A percentile compares a stretch with the other conserved stretches of the same genome.
phyloP scores from a whole-genome alignment of 257 asterid species.

The Catharanthus roseus region DNA sequence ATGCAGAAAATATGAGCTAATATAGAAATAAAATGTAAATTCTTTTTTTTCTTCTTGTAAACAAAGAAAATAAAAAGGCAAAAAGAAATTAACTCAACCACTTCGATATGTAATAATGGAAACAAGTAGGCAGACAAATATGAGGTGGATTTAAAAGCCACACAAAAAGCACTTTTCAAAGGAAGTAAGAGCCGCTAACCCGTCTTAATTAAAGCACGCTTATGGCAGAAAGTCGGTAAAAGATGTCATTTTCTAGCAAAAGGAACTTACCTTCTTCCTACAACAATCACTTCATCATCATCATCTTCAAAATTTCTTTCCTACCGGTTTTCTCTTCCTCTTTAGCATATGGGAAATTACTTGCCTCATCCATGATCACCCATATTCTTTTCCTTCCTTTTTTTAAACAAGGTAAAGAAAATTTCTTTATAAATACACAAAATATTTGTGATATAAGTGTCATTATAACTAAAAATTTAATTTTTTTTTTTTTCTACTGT shows the following conservation, averaged over 20 bases:
- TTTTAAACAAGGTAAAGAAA: no score
- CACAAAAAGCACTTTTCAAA: not conserved
- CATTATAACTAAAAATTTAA: no score
- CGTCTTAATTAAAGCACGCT: not conserved
- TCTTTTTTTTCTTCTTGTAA: no score
- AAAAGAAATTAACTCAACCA: not conserved
- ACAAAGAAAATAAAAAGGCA: not conserved
- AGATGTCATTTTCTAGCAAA: not conserved
- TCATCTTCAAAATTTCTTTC: no score
- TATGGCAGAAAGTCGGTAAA: not conserved
- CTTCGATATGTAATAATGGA: not conserved
- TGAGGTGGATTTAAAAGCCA: not conserved
- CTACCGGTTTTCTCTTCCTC: no score
- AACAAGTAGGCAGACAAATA: no score
- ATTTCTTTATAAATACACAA: no score
- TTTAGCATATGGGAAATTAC: not conserved
- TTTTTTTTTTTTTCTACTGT: no score
- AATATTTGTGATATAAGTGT: no score
- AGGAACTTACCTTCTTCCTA: not conserved
- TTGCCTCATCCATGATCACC: no score
- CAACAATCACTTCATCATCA: not conserved
- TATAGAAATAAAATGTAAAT: not conserved
- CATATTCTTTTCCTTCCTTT: no score
- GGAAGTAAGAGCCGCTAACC: slow-evolving; percentile 6
- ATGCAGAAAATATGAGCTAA: not conserved